These are phyloP conservation scores for Xylariomycetidae sp. DNA, from an alignment of 2,329 filamentous ascomycete genomes.

Conservation along the genomic window DNA sequence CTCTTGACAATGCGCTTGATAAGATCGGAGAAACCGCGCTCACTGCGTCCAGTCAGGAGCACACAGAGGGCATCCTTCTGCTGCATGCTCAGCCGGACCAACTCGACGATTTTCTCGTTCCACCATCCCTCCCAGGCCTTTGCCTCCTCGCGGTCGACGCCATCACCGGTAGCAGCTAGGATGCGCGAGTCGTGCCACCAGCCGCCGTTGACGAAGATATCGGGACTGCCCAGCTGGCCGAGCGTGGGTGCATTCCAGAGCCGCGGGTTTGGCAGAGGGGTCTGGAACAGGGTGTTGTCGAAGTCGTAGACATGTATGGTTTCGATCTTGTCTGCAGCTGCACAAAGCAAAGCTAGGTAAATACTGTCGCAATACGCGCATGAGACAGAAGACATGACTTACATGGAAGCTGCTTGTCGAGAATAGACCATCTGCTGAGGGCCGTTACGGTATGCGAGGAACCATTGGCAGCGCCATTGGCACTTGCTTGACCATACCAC, in stretches of 20 bases:
- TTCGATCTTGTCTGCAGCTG: conserved; percentile 63
- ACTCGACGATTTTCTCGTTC: conserved; percentile 83
- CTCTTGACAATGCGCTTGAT: conserved; percentile 74
- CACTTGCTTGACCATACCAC: conserved; percentile 14
- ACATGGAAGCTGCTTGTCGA: conserved; percentile 67
- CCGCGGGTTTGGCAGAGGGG: conserved; percentile 80
- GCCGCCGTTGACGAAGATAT: conserved; percentile 74
- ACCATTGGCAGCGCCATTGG: conserved; percentile 13
- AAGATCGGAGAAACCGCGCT: conserved; percentile 69
- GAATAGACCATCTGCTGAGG: conserved; percentile 77
- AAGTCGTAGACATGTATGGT: conserved; percentile 94
- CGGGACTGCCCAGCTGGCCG: conserved; percentile 67
- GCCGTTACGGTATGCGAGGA: conserved; percentile 60
- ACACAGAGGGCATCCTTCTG: conserved; percentile 82
- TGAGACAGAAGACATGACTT: conserved; percentile 17
- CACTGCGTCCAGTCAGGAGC: conserved; percentile 79
- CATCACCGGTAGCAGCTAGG: conserved; percentile 78
- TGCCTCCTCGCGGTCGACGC: conserved; percentile 72
- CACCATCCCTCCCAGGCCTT: conserved; percentile 90
- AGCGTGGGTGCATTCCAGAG: conserved; percentile 79
- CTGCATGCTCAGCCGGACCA: conserved; percentile 73
- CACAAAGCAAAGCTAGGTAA: conserved; percentile 6
- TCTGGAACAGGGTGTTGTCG: conserved; percentile 93
- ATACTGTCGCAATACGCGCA: neutral
- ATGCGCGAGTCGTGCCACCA: conserved; percentile 97